Evolutionary conservation across 2,329 filamentous ascomycete genomes (phyloP).

Genomic region (Colletotrichum truncatum): DNA sequence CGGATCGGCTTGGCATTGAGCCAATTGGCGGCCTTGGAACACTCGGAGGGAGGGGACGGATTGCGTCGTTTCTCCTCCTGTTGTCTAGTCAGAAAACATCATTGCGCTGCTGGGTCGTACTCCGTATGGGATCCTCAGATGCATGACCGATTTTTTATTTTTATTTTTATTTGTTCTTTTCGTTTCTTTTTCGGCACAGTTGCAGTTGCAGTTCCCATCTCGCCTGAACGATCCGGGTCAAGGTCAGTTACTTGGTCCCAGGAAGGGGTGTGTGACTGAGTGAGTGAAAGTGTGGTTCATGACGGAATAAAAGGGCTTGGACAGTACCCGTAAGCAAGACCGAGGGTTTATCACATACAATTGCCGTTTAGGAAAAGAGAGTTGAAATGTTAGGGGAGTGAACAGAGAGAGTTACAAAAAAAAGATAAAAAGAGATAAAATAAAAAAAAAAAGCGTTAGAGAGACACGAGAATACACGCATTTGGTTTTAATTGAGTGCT

Average conservation of each 20-base stretch:
- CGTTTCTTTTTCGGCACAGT: background rate
- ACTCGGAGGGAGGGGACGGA: background rate
- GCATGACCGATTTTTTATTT: background rate
- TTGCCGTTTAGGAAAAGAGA: too few species aligned
- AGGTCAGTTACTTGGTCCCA: background rate
- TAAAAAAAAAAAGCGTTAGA: too few species aligned
- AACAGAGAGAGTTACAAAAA: too few species aligned
- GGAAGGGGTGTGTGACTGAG: background rate
- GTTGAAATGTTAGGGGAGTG: too few species aligned
- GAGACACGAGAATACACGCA: too few species aligned
- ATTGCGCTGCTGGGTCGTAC: too few species aligned
- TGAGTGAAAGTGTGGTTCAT: background rate
- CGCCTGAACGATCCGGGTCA: background rate
- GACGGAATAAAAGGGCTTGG: too few species aligned
- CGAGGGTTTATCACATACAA: too few species aligned
- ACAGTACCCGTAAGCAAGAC: too few species aligned
- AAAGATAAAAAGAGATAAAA: too few species aligned
- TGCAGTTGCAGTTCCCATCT: background rate
- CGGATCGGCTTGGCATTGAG: background rate
- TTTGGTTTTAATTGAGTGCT: too few species aligned
- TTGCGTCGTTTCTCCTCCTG: background rate
- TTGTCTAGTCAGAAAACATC: background rate
- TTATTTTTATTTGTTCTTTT: background rate
- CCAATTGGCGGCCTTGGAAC: background rate
- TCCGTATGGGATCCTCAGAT: background rate